Evolutionary conservation across 306 rosid genomes (phyloP), one percentile per base, ranked within the genome.

Genomic region (Cucurbita ficifolia): DNA sequence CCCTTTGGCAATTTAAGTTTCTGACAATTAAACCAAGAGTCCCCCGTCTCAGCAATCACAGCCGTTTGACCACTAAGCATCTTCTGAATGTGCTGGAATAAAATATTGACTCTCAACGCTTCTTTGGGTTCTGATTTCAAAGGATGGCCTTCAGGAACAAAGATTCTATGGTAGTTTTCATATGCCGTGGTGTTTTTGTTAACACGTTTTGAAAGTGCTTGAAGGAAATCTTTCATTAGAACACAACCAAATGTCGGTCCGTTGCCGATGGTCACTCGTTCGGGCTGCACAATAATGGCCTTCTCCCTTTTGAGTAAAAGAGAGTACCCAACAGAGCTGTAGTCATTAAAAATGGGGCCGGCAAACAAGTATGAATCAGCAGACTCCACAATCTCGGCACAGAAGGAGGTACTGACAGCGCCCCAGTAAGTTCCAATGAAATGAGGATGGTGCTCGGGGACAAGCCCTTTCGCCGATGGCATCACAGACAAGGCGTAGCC

Each of bases 361-460:
- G 87, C 81, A 46, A 87, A 87, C 56, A 87, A 38, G 80, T 87
- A 87, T 0, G 91, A 87, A 49, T 85, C 92, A 0, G 92, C 89
- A 2, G 92, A 87, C 68, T 87, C 92, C 0, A 87, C 82, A 6
- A 87, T 87, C 82, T 87, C 89, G 5, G 87, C 86, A 3, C 92
- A 87, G 79, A 87, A 87, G 10, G 89, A 60, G 1, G 92, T 83
- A 14, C 92, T 87, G 10, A 87, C 81, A 2, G 92, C 92, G 43
- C 92, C 92, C 92, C 92, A 87, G 71, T 74, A 87, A 24, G 92
- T 87, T 58, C 92, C 92, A 13, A 87, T 81, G 86, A 87, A 87
- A 53, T 80, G 87, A 1, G 83, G 79, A 22, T 87, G 92, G 67
- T 83, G 9, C 72, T 87, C 92, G 7, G 87, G 87, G 13, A 85